Evolutionary conservation across 1,284 basidiomycete species (phyloP).

Genomic region (Ceratobasidium sp.): DNA sequence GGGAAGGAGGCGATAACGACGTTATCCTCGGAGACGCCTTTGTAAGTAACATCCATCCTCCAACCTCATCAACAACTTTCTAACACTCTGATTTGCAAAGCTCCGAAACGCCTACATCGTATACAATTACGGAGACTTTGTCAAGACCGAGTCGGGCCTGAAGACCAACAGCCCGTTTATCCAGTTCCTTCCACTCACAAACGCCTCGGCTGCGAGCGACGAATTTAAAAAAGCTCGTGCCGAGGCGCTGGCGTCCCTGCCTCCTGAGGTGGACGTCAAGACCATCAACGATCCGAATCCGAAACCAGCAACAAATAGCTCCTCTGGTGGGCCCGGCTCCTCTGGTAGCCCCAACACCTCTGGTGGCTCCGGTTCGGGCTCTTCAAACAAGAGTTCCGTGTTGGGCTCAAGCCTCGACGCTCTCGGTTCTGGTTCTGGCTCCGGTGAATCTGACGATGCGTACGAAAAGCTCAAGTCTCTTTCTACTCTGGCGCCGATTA

Average conservation of each 20-base stretch:
- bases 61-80: background rate
- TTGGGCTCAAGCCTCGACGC: background rate
- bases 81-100: constrained; percentile 1
- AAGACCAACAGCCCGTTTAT: constrained; percentile 24
- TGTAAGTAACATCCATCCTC: background rate
- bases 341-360: background rate
- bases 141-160: constrained; percentile 13
- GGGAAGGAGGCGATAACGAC: constrained; percentile 19
- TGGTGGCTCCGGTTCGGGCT: background rate
- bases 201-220: constrained; percentile 16
- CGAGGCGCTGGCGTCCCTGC: constrained; percentile 1
- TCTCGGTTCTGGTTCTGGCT: background rate
- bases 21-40: constrained; percentile 35
- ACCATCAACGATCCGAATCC: constrained; percentile 37
- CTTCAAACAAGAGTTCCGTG: background rate
- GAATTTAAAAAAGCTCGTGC: constrained; percentile 32
- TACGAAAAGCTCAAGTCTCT: background rate
- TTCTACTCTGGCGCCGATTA: constrained; percentile 11
- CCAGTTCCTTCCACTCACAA: constrained; percentile 22
- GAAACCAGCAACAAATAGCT: constrained; percentile 2
- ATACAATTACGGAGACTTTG: constrained; percentile 41
- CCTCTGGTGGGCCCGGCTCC: background rate
- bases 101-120: constrained; percentile 39
- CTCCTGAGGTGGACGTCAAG: constrained; percentile 24
- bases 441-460: background rate